Evolutionary conservation across 2,329 filamentous ascomycete genomes (phyloP), one percentile per base, ranked within the genome.

Genomic region (Aureobasidium vineae): DNA sequence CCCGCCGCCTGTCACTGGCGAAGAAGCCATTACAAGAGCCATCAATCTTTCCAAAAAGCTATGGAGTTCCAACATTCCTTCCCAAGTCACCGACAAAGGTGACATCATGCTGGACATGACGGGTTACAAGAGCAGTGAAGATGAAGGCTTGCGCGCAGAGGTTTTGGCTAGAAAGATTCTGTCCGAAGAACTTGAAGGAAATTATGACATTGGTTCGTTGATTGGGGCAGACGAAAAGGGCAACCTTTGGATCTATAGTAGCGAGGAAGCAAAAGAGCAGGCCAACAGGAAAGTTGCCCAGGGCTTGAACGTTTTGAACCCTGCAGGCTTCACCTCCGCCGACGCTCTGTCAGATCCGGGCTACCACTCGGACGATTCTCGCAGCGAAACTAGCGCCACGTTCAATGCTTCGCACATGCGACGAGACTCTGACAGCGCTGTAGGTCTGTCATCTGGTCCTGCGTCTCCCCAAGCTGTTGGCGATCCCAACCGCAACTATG

Each of bases 221-320:
- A 97, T 99, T 72, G 95, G 93, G 15, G 94, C 95, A 52, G 95
- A 99, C 74, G 92, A 96, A 74, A 88, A 95, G 68, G 95, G 95
- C 7, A 99, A 99, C 73, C 83, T 99, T n/a, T 98, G 95, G 94
- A 98, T 99, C 71, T 99, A 99, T 80, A 95, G 92, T 79, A 98
- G 93, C 72, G 93, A 98, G 77, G 93, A 97, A 74, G 92, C 95
- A 28, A 98, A 97, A 75, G 90, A 95, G 72, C 90, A 90, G 7
- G 94, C 94, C 38, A 89, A 89, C 80, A 88, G 89, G 43, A 82
- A 83, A 72, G 81, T 83, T 2, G 69, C 72, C 54, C 67, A 33
- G 63, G 70, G 38, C 49, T 69, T 60, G 72, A 60, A 68, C 28
- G 79, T 81, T 4, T 78, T 88, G 69, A 80, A 83, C 59, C 78